Evolutionary conservation across 371 early-diverging fungal species (phyloP), one percentile per base, ranked within the genome.

Genomic region (Apophysomyces elegans): DNA sequence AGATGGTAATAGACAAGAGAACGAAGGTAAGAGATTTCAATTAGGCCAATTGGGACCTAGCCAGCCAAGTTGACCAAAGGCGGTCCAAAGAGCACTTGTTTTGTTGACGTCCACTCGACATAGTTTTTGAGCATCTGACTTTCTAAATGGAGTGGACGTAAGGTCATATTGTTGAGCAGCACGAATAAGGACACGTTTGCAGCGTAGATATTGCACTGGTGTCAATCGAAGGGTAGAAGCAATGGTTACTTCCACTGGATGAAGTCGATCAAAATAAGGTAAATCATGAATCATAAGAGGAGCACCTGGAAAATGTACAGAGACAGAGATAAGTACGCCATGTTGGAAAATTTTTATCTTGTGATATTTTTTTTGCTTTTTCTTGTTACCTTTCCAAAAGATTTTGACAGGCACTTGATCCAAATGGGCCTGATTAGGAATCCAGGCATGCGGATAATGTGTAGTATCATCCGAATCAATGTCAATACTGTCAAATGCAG

Each of bases 31-130:
- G 45, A 12, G 26, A 2, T 36, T 44, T 62, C 45, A 62, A 50
- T 67, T 62, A 26, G 62, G 67, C 67, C 67, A 67, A 37, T 54
- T 56, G 39, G 71, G 72, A 13, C 64, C 70, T 38, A 84, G 65
- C 86, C 86, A 86, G 35, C 88, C 88, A 50, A 88, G 74, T 39
- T 74, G 73, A 41, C 81, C 80, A 72, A 85, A 90, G 68, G 82
- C 82, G 63, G 85, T 84, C 83, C 88, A 89, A 7, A 90, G 75
- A 54, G 83, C 83, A 65, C 86, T 85, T 35, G 90, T 88, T 69
- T 90, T 90, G 84, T 90, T 90, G 68, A 90, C 90, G 67, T 90
- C 90, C 37, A 90, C 85, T 14, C 86, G 86, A 54, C 88, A 87
- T 26, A 90, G 63, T 59, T 87, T 86, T 75, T 90, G 91, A 9